Base-by-base conservation (phyloP, 1,284 basidiomycete species). In the Wolfiporia cocos region DNA sequence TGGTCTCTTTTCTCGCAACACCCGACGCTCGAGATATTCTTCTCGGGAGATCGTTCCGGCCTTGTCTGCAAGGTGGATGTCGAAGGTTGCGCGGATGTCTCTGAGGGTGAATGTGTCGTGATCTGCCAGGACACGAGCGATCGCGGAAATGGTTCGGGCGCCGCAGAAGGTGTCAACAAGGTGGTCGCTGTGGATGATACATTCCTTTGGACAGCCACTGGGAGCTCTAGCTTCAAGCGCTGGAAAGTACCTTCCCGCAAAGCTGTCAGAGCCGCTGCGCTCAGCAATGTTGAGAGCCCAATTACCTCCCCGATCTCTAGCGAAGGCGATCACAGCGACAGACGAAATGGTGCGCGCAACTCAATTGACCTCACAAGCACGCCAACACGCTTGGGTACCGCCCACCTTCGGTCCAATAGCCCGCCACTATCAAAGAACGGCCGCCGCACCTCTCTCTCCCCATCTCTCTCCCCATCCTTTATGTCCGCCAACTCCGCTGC, bases 11-110 rank as follows among this genome's bases (percentile, higher is more conserved):
- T 79, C 59, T 95, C 92, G 2, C 74, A 79, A 0, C 92, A 98
- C 60, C 89, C 92, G 0, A 81, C 85, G 11, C 74, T 99, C 38
- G 88, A 95, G 59, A 72, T 83, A 1, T 99, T 99, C 69, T 97
- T 96, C 66, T 97, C 94, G 2, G 96, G 95, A 14, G 96, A 98
- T 52, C 79, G 91, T 28, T 81, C 88, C 12, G 96, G 95, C 1
- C 69, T 86, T 43, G 82, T 99, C 1, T 93, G 91, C 62, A 86
- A 85, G 49, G 86, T 95, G 26, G 94, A 99, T 53, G 81, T 94
- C 19, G 89, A 92, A 57, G 78, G 78, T 34, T 86, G 81, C 48
- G 66, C 73, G 9, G 89, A 94, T 48, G 71, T 93, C 18, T 79
- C 83, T 1, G 89, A 97, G 40, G 94, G 89, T 31, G 88, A 94